Evolutionary conservation across 345 rosid species (phyloP).

Genomic region (Heritiera littoralis): DNA sequence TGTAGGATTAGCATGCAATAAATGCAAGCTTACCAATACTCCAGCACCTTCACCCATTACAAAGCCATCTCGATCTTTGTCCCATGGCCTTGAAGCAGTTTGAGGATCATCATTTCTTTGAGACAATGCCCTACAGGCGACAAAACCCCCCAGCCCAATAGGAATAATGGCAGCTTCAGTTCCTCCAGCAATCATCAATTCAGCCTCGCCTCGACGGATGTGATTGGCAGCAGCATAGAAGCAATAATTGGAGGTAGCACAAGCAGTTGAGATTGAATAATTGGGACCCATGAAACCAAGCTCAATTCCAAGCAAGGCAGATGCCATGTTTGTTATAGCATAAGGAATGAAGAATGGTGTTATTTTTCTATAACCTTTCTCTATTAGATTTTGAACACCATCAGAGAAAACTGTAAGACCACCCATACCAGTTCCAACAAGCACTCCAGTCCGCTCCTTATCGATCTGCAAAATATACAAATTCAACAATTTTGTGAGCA

Average conservation of each 20-base stretch:
- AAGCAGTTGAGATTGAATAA: slow-evolving; percentile 96
- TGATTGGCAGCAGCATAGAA: slow-evolving; percentile 98
- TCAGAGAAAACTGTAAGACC: slow-evolving; percentile 86
- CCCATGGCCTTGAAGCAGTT: slow-evolving; percentile 99
- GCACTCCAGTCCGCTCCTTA: slow-evolving; percentile 81
- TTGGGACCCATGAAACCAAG: slow-evolving; percentile 99
- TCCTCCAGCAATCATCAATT: slow-evolving; percentile 98
- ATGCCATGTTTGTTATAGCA: slow-evolving; percentile 92
- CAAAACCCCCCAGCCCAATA: slow-evolving; percentile 94
- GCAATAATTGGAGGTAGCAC: slow-evolving; percentile 97
- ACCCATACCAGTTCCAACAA: slow-evolving; percentile 99
- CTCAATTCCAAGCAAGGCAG: slow-evolving; percentile 91
- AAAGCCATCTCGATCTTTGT: slow-evolving; percentile 88
- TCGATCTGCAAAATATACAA: slow-evolving; percentile 58
- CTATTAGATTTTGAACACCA: slow-evolving; percentile 78
- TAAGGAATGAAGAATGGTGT: slow-evolving; percentile 93
- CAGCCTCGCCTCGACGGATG: slow-evolving; percentile 99
- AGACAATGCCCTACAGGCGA: slow-evolving; percentile 95
- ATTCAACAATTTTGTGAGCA: neutral
- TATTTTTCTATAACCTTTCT: slow-evolving; percentile 84
- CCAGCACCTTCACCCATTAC: slow-evolving; percentile 99
- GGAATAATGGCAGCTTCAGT: slow-evolving; percentile 98
- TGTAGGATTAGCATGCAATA: neutral
- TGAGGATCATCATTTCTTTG: slow-evolving; percentile 98
- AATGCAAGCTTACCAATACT: slow-evolving; percentile 70